These are phyloP conservation scores for Thelonectria rubi DNA, from an alignment of 2,329 filamentous ascomycete species.

Conservation along the genomic window DNA sequence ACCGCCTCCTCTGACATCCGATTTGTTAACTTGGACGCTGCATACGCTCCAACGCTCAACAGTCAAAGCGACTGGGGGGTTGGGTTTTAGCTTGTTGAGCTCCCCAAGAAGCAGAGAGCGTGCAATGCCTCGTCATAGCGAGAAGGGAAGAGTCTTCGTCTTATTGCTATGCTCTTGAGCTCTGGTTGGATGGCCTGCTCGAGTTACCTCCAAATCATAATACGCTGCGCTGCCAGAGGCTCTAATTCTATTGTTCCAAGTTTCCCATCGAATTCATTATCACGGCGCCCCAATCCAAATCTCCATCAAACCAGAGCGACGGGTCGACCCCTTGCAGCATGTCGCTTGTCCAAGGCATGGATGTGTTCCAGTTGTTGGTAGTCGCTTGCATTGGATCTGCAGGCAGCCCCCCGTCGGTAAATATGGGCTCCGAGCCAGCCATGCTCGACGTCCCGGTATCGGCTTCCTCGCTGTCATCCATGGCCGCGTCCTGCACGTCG, in stretches of 20 bases:
- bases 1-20: neutral
- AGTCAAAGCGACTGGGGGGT: too few species aligned
- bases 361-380: conserved; percentile 36
- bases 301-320: conserved; percentile 48
- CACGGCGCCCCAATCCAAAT: conserved; percentile 47
- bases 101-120: too few species aligned
- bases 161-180: neutral
- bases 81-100: too few species aligned
- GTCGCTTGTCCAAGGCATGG: conserved; percentile 45
- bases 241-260: conserved; percentile 33
- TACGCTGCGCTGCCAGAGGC: neutral
- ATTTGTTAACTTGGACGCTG: neutral
- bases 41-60: too few species aligned
- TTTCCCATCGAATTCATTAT: conserved; percentile 46
- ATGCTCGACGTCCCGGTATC: conserved; percentile 11
- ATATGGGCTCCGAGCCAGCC: conserved; percentile 13
- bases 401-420: conserved; percentile 32
- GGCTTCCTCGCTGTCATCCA: conserved; percentile 17
- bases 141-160: too few species aligned
- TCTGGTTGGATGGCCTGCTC: neutral
- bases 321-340: conserved; percentile 48
- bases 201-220: neutral
- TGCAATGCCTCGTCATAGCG: too few species aligned
- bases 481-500: conserved; percentile 28
- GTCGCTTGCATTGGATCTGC: conserved; percentile 37